Evolutionary conservation across 2,329 filamentous ascomycete genomes (phyloP).

Genomic region (Penicillium polonicum): DNA sequence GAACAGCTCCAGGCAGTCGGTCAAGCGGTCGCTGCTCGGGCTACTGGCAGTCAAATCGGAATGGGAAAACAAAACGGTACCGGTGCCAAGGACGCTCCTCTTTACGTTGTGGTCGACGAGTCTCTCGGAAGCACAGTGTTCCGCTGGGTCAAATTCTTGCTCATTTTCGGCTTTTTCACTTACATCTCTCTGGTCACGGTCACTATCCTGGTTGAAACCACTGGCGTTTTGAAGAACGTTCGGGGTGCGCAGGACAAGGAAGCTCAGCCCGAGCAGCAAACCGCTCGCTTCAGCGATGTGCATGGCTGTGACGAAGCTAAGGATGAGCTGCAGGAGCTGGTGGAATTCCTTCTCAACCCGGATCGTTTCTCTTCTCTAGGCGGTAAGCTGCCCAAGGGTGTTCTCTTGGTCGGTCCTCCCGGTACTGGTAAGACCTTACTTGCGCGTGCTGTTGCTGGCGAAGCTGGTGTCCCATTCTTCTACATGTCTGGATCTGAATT

Average conservation of each 20-base stretch:
- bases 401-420: conserved; percentile 89
- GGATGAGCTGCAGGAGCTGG: conserved; percentile 93
- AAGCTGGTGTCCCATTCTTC: conserved; percentile 97
- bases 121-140: conserved; percentile 76
- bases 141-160: conserved; percentile 85
- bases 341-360: conserved; percentile 92
- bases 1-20: conserved; percentile 74
- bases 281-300: conserved; percentile 85
- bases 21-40: conserved; percentile 74
- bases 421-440: conserved; percentile 97
- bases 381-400: conserved; percentile 94
- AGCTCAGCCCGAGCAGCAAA: conserved; percentile 90
- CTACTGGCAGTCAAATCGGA: conserved; percentile 64
- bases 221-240: conserved; percentile 76
- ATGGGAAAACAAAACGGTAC: conserved; percentile 54
- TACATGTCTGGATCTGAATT: conserved; percentile 99
- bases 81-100: conserved; percentile 76
- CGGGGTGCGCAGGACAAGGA: conserved; percentile 71
- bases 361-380: conserved; percentile 91
- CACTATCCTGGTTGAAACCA: conserved; percentile 77
- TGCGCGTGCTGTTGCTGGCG: conserved; percentile 90
- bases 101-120: conserved; percentile 95
- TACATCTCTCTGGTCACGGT: conserved; percentile 79
- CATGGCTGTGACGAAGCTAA: conserved; percentile 98
- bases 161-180: conserved; percentile 72